A percentile compares a stretch with the other conserved stretches of the same genome.
These are phyloP conservation scores for Protomyces pachydermus DNA, from an alignment of 1,139 yeast species.

Conservation along the genomic window DNA sequence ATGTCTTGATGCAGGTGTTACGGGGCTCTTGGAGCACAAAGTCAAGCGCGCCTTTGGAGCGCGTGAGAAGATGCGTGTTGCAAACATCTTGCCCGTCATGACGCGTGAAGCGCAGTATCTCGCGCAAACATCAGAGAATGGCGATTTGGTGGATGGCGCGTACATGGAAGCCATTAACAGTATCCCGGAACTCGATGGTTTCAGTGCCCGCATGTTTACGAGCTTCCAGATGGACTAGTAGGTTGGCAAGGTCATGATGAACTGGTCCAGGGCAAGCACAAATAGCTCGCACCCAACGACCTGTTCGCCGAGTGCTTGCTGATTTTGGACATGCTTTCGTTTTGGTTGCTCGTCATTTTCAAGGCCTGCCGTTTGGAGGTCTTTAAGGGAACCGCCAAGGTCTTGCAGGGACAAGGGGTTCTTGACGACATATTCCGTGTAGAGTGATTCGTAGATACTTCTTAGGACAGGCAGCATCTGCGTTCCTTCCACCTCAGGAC, in stretches of 20 bases:
- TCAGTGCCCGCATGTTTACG: conserved; percentile 25
- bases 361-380: not conserved
- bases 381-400: not conserved
- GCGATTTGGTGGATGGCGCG: conserved; percentile 4
- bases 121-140: conserved; percentile 2
- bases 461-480: conserved; percentile 45
- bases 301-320: not conserved
- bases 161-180: conserved; percentile 13
- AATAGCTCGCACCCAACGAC: conserved; percentile 22
- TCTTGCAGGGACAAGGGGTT: conserved; percentile 40
- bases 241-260: conserved; percentile 5
- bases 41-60: conserved; percentile 15
- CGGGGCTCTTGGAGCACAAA: conserved; percentile 12
- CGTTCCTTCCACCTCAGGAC: conserved; percentile 47
- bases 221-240: conserved; percentile 15
- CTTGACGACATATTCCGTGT: conserved; percentile 62
- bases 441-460: conserved; percentile 63
- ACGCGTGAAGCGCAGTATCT: conserved; percentile 24
- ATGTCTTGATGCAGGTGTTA: conserved; percentile 12
- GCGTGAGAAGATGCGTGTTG: conserved; percentile 19
- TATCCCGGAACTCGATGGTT: conserved; percentile 20
- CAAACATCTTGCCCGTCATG: conserved; percentile 25
- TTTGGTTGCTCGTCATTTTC: not conserved
- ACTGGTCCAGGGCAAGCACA: conserved; percentile 17
- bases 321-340: not conserved